Evolutionary conservation across 208 protist genomes (phyloP).

Genomic region (Crithidia mellificae): DNA sequence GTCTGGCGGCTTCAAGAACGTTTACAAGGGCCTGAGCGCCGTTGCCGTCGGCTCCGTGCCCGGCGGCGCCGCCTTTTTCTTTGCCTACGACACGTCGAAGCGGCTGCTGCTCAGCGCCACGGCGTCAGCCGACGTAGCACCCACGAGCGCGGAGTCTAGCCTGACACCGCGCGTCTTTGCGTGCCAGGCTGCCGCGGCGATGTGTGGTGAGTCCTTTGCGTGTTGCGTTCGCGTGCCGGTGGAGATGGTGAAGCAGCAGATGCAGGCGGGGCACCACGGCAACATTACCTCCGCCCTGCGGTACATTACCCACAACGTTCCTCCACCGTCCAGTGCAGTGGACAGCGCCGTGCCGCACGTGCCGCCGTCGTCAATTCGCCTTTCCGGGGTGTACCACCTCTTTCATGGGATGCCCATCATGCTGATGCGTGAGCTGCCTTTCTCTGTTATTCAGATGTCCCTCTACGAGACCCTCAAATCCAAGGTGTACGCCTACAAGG

Average conservation of each 20-base stretch:
- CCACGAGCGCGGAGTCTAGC: background rate
- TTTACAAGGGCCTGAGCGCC: constrained; percentile 87
- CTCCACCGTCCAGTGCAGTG: background rate
- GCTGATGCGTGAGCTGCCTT: constrained; percentile 88
- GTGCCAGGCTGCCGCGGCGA: constrained; percentile 66
- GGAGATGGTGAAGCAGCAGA: constrained; percentile 92
- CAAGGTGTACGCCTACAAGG: constrained; percentile 30
- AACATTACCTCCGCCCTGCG: constrained; percentile 38
- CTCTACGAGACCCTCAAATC: constrained; percentile 89
- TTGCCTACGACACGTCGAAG: constrained; percentile 72
- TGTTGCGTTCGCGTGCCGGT: constrained; percentile 89
- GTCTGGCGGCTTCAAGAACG: constrained; percentile 79
- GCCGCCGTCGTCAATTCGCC: constrained; percentile 17
- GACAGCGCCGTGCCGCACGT: background rate
- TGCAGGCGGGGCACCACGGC: constrained; percentile 79
- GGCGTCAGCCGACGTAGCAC: background rate
- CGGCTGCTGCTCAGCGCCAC: constrained; percentile 13
- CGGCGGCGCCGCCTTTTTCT: constrained; percentile 88
- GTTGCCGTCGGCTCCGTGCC: constrained; percentile 88
- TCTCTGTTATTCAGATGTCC: constrained; percentile 92
- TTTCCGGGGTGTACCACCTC: constrained; percentile 52
- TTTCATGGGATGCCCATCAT: constrained; percentile 89
- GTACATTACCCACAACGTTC: constrained; percentile 53
- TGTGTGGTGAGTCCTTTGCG: constrained; percentile 77
- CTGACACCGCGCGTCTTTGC: constrained; percentile 22